Conservation (phyloP, 371 early-diverging fungal genomes). For the Syncephalastrum sp. region DNA sequence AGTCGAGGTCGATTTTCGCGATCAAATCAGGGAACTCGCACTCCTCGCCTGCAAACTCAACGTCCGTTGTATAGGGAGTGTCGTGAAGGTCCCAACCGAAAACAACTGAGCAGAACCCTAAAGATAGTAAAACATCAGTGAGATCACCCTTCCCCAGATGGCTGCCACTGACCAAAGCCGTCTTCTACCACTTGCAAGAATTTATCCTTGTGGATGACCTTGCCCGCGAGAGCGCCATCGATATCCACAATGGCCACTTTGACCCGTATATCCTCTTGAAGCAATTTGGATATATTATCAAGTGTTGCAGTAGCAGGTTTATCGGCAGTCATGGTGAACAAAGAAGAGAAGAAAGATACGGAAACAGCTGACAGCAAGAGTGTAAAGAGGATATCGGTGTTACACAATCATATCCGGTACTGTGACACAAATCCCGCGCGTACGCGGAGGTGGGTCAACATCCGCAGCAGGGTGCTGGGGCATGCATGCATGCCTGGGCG, state of each 20-base stretch:
- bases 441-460: too few relatives aligned
- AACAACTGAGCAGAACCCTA: constrained; percentile 83
- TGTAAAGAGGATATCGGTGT: not conserved
- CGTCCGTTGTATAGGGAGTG: constrained; percentile 35
- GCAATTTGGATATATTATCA: constrained; percentile 27
- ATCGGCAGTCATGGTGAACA: constrained; percentile 11
- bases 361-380: not conserved
- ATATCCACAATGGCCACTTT: constrained; percentile 75
- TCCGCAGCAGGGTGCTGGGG: too few relatives aligned
- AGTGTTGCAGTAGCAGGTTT: constrained; percentile 15
- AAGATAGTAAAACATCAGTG: not conserved
- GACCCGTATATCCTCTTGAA: constrained; percentile 45
- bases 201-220: constrained; percentile 68
- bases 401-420: too few relatives aligned
- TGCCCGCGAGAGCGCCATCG: constrained; percentile 79
- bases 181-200: constrained; percentile 61
- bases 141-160: not conserved
- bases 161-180: constrained; percentile 63
- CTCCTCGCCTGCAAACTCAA: constrained; percentile 29
- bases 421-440: too few relatives aligned
- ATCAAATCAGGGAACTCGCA: constrained; percentile 65
- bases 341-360: constrained; percentile 1
- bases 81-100: constrained; percentile 86
- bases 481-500: too few relatives aligned
- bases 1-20: constrained; percentile 68